Conservation (phyloP, 164 flowering plant genomes). For the Saururus chinensis region DNA sequence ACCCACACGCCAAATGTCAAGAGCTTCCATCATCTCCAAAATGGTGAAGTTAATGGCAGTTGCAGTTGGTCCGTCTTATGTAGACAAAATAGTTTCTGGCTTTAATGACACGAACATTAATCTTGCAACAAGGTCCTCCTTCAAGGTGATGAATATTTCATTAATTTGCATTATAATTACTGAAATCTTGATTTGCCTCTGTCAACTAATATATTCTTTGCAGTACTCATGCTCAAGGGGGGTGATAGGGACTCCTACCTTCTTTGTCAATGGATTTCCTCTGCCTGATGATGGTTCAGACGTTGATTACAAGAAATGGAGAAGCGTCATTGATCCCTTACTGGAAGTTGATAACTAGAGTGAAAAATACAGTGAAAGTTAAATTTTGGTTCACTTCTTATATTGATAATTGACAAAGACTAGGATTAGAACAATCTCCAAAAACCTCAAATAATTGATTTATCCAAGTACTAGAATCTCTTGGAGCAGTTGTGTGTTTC, state of each 20-base stretch:
- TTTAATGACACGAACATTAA: slow-evolving; percentile 48
- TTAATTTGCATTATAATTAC: not conserved
- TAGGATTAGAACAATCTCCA: not conserved
- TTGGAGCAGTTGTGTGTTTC: too few relatives aligned
- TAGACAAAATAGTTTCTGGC: slow-evolving; percentile 30
- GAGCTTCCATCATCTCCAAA: slow-evolving; percentile 29
- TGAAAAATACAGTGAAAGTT: not conserved
- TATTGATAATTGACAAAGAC: not conserved
- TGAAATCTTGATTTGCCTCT: not conserved
- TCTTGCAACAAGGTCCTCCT: slow-evolving; percentile 50
- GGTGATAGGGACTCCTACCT: slow-evolving; percentile 67
- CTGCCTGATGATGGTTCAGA: slow-evolving; percentile 48
- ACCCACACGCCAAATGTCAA: slow-evolving; percentile 44
- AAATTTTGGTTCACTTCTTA: not conserved
- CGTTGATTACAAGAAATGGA: slow-evolving; percentile 51
- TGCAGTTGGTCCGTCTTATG: slow-evolving; percentile 39
- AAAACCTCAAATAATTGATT: not conserved
- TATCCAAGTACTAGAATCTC: not conserved
- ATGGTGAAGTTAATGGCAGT: slow-evolving; percentile 28
- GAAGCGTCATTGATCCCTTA: slow-evolving; percentile 55
- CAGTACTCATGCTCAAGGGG: slow-evolving; percentile 83
- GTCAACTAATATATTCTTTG: slow-evolving; percentile 1
- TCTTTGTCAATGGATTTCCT: slow-evolving; percentile 67
- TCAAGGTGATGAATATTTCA: slow-evolving; percentile 35
- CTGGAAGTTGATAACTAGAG: slow-evolving; percentile 3